A percentile compares a stretch with the other conserved stretches of the same genome.
phyloP scores from a whole-genome alignment of 1,139 yeast genomes.

The Candida tunisiensis region DNA sequence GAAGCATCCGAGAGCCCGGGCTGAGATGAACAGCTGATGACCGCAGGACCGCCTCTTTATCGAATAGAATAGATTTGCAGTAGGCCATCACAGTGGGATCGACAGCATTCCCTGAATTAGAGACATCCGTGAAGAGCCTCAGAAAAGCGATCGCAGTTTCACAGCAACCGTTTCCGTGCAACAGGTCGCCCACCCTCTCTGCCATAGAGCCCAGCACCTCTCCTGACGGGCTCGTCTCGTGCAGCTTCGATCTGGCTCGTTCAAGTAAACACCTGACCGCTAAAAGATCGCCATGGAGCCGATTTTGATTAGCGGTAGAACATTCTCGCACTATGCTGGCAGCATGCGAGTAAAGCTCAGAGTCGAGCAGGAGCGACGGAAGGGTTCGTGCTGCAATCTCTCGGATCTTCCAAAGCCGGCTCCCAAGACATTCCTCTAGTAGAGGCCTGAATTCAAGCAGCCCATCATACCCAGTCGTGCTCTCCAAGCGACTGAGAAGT shows the following conservation, averaged over 20 bases:
- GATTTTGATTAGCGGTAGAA: slow-evolving; percentile 5
- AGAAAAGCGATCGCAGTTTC: slow-evolving; percentile 5
- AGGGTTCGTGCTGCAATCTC: slow-evolving; percentile 70
- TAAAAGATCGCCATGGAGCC: slow-evolving; percentile 7
- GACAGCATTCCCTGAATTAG: background rate
- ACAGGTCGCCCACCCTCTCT: slow-evolving; percentile 1
- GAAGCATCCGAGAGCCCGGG: slow-evolving; percentile 11
- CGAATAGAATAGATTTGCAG: background rate
- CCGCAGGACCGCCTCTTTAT: background rate
- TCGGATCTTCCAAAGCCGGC: slow-evolving; percentile 63
- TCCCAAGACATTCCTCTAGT: slow-evolving; percentile 29
- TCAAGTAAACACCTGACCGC: slow-evolving; percentile 1
- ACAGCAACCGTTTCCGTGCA: slow-evolving; percentile 2
- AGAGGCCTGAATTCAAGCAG: slow-evolving; percentile 32
- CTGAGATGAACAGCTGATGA: slow-evolving; percentile 2
- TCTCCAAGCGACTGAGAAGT: slow-evolving; percentile 49
- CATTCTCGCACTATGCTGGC: slow-evolving; percentile 1
- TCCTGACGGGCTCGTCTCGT: too few species aligned
- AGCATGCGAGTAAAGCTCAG: background rate
- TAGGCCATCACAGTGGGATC: background rate
- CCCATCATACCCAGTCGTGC: slow-evolving; percentile 35
- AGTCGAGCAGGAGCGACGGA: slow-evolving; percentile 24
- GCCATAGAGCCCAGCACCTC: slow-evolving; percentile 1
- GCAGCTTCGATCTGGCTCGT: background rate
- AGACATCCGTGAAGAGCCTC: background rate